Evolutionary conservation across 192 early-diverging fungal species (phyloP).

Genomic region (Coemansia sp.): DNA sequence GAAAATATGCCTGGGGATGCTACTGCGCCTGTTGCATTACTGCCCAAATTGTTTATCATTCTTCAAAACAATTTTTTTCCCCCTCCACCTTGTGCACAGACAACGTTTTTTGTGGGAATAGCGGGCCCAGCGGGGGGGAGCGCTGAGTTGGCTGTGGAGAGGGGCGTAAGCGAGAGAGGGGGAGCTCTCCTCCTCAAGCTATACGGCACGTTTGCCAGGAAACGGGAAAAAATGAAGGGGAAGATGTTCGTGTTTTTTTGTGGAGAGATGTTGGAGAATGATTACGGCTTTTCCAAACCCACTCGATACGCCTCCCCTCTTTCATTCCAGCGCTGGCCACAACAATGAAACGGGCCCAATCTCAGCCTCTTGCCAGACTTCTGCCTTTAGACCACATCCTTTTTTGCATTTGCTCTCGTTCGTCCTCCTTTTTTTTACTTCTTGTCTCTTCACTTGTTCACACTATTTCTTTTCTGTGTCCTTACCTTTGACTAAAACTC

Average conservation of each 20-base stretch:
- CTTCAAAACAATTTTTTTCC: not conserved
- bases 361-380: not conserved
- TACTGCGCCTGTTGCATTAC: not conserved
- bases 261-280: slow-evolving; percentile 19
- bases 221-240: not conserved
- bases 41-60: not conserved
- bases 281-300: slow-evolving; percentile 19
- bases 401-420: not conserved
- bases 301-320: slow-evolving; percentile 1
- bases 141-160: too few relatives aligned
- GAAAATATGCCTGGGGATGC: not conserved
- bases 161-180: too few relatives aligned
- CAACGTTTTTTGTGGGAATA: slow-evolving; percentile 4
- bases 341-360: slow-evolving; percentile 12
- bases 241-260: not conserved
- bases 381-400: not conserved
- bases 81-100: slow-evolving; percentile 3
- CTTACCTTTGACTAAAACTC: not conserved
- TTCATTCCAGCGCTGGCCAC: slow-evolving; percentile 9
- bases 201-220: slow-evolving; percentile 1
- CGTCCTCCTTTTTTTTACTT: not conserved
- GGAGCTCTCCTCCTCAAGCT: not conserved
- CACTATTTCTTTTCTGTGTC: not conserved
- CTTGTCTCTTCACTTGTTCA: not conserved
- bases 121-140: not conserved